Percentiles rank a stretch among this genome's conserved stretches.
phyloP scores from a whole-genome alignment of 1,284 basidiomycete species.

The Rhodofomes roseus region DNA sequence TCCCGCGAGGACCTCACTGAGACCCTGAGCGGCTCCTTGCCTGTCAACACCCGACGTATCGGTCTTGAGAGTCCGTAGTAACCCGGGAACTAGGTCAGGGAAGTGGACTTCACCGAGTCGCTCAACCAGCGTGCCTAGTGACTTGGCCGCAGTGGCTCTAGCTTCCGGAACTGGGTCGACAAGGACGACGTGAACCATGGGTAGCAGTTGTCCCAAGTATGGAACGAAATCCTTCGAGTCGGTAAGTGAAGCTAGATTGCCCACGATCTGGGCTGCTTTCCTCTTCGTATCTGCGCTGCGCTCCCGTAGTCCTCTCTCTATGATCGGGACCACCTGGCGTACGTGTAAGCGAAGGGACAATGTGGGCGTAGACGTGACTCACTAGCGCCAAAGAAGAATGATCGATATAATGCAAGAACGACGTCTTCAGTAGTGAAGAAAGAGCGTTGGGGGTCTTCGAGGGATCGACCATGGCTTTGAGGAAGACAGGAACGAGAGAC shows the following conservation, averaged over 20 bases:
- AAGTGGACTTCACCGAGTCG: conserved; percentile 94
- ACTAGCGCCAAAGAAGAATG: conserved; percentile 96
- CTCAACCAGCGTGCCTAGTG: conserved; percentile 96
- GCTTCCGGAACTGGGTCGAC: conserved; percentile 97
- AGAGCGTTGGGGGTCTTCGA: conserved; percentile 88
- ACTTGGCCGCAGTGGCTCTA: conserved; percentile 94
- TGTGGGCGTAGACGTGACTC: conserved; percentile 23
- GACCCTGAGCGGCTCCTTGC: conserved; percentile 96
- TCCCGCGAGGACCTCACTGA: conserved; percentile 93
- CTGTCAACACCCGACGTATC: conserved; percentile 95
- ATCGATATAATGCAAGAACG: conserved; percentile 98
- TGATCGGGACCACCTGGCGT: conserved; percentile 85
- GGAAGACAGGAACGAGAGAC: conserved; percentile 84
- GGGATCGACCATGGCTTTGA: conserved; percentile 97
- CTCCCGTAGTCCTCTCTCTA: conserved; percentile 91
- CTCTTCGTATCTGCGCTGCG: conserved; percentile 93
- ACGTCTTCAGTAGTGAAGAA: conserved; percentile 83
- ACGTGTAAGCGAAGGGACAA: conserved; percentile 9
- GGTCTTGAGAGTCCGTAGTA: conserved; percentile 87
- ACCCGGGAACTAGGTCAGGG: conserved; percentile 91
- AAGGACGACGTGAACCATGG: conserved; percentile 89
- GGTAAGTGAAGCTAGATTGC: conserved; percentile 92
- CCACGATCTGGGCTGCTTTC: conserved; percentile 96
- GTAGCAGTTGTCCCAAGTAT: conserved; percentile 85
- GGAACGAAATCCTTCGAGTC: conserved; percentile 98